Evolutionary conservation across 192 early-diverging fungal species (phyloP).

Genomic region (Cetraspora pellucida): DNA sequence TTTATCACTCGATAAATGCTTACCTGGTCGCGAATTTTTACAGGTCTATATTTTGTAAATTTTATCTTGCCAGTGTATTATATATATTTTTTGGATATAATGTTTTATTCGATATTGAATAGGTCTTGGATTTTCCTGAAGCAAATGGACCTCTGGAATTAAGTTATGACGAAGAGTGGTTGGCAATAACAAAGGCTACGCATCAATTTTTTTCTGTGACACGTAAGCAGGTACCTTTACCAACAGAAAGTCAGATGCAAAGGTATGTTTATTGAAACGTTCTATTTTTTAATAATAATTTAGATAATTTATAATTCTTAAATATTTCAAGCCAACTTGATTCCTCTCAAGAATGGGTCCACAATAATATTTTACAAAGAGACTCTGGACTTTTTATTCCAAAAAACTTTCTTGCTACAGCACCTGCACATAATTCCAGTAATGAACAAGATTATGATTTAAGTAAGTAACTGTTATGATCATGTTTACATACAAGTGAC

Average conservation of each 20-base stretch:
- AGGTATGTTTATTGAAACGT: constrained; percentile 28
- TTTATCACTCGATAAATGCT: constrained; percentile 93
- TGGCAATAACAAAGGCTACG: constrained; percentile 71
- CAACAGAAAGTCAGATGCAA: constrained; percentile 46
- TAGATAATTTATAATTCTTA: constrained; percentile 8
- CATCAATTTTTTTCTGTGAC: constrained; percentile 56
- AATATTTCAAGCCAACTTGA: constrained; percentile 53
- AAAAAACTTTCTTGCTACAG: constrained; percentile 76
- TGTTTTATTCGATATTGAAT: constrained; percentile 21
- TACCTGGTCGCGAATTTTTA: constrained; percentile 75
- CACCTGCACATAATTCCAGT: constrained; percentile 50
- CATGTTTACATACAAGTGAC: constrained; percentile 40
- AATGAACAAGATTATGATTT: constrained; percentile 36
- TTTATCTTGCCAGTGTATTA: not conserved
- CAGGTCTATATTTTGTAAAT: constrained; percentile 57
- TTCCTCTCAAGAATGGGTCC: constrained; percentile 67
- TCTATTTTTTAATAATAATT: not conserved
- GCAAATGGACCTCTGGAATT: constrained; percentile 52
- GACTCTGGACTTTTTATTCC: constrained; percentile 68
- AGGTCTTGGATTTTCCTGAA: constrained; percentile 58
- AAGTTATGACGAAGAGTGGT: constrained; percentile 85
- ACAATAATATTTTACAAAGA: constrained; percentile 56
- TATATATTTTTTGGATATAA: not conserved
- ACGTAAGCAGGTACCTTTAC: constrained; percentile 51
- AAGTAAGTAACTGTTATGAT: constrained; percentile 33